Evolutionary conservation across 2,329 filamentous ascomycete genomes (phyloP).

Genomic region (Trematosphaeria pertusa): DNA sequence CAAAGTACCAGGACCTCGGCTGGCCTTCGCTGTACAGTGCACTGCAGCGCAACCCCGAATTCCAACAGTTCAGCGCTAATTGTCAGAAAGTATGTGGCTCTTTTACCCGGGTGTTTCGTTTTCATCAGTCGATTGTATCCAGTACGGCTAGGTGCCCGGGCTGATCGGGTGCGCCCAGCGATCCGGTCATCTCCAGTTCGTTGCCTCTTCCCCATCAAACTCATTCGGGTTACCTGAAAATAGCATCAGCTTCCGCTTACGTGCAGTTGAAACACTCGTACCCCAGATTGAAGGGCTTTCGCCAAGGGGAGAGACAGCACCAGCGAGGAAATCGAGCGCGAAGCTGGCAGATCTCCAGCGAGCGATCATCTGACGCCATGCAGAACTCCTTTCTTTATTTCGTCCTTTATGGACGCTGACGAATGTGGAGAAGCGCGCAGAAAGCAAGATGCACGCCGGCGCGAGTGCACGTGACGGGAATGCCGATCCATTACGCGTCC

Average conservation of each 20-base stretch:
- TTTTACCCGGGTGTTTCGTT: slow-evolving; percentile 20
- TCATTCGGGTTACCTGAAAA: slow-evolving; percentile 33
- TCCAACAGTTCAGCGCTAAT: slow-evolving; percentile 2
- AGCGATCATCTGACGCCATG: slow-evolving; percentile 37
- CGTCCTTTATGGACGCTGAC: slow-evolving; percentile 25
- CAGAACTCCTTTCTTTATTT: slow-evolving; percentile 38
- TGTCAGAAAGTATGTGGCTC: slow-evolving; percentile 1
- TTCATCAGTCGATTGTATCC: slow-evolving; percentile 12
- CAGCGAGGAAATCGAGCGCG: slow-evolving; percentile 15
- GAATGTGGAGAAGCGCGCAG: slow-evolving; percentile 13
- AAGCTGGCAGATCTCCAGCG: slow-evolving; percentile 28
- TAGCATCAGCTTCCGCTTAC: slow-evolving; percentile 35
- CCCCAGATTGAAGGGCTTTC: slow-evolving; percentile 35
- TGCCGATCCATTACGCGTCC: slow-evolving; percentile 11
- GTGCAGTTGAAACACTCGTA: slow-evolving; percentile 30
- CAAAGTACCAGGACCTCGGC: too few relatives aligned
- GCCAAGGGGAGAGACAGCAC: slow-evolving; percentile 31
- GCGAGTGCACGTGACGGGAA: slow-evolving; percentile 22
- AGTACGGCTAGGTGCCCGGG: slow-evolving; percentile 10
- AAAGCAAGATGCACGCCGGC: slow-evolving; percentile 14
- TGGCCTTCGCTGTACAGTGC: not conserved
- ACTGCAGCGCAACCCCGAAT: slow-evolving; percentile 3
- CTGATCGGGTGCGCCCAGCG: slow-evolving; percentile 3
- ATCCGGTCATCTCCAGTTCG: slow-evolving; percentile 1
- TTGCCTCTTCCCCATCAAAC: not conserved